Evolutionary conservation across 2,329 filamentous ascomycete species (phyloP), one percentile per base, ranked within the genome.

Genomic region (Colletotrichum godetiae): DNA sequence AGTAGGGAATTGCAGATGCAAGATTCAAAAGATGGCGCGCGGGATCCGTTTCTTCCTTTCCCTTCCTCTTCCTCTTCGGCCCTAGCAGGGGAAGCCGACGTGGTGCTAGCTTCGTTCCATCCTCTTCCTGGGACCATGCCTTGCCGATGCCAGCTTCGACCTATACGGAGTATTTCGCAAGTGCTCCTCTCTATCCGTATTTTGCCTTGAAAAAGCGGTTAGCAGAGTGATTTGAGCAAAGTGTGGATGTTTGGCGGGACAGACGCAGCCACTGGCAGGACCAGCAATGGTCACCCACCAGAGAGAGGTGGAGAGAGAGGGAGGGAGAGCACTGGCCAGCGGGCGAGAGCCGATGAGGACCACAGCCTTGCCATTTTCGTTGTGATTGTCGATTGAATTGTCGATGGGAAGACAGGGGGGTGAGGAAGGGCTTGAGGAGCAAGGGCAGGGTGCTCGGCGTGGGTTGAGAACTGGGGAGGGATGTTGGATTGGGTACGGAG

Each of bases 201-300:
- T n/a, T n/a, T 49, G 42, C 42, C 19, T 49, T 22, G 24, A 7
- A 22, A 56, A 56, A 27, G 37, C 13, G 37, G 37, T 42, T 42
- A 42, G 37, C 37, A 19, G 15, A 19, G 37, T 46, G 29, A 60
- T 24, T 61, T 27, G 35, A n/a, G 24, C 24, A 31, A 29, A 29
- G 27, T 37, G 37, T 37, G 37, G 35, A n/a, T 29, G 29, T 11
- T 27, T 22, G 57, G 42, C 29, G 57, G n/a, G 60, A 37, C 52
- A 69, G 67, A 49, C 27, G 19, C 53, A 61, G 46, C 70, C 70
- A 72, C 53, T 68, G 37, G 37, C 29, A 15, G 33, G 42, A 27
- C 52, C 57, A 53, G 69, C 19, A 68, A 58, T 71, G 56, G 68
- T 66, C 67, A 70, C 61, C 67, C 35, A 33, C 60, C n/a, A 5